Evolutionary conservation across 176 grass and related monocot genomes (phyloP), one percentile per base, ranked within the genome.

Genomic region (Leersia perrieri): DNA sequence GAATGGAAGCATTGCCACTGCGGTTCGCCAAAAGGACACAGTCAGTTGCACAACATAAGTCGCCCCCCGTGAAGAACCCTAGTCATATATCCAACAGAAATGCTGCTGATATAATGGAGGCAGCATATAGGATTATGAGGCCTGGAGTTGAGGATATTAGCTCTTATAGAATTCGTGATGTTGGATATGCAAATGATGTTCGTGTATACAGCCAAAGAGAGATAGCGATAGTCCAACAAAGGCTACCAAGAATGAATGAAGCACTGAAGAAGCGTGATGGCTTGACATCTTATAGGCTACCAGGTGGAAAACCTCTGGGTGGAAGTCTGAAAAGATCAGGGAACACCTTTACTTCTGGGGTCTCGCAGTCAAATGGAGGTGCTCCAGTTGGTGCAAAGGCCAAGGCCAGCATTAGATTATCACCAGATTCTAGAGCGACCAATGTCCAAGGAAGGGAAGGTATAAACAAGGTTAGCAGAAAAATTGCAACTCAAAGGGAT

Each of bases 71-170:
- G 28, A 95, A 83, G 72, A 83, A 89, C 63, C 79, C 67, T 65
- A 85, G 74, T 66, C 82, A 82, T 79, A 69, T 84, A 25, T 88
- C 93, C 22, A 79, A 53, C 25, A 89, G 89, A 80, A 94, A 91
- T 92, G 96, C 89, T 9, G 85, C 84, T 84, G 87, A 93, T 62
- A 95, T 99, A 61, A 91, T 95, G 89, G 89, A 99, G 41, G 89
- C 78, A 15, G 90, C 93, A 64, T 90, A 90, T 14, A 91, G 88
- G 82, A 91, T 91, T 73, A 88, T 89, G 69, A 73, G 91, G 72
- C 35, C 85, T 87, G 86, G 76, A 87, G 68, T 78, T 79, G 80
- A 84, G 25, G 91, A 74, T 33, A 39, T 27, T 39, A 74, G 35
- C 29, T 63, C 77, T 58, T 64, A 70, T 22, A 85, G 62, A 66